Evolutionary conservation across 2,329 filamentous ascomycete species (phyloP).

Genomic region (Curvularia eragrostidis): DNA sequence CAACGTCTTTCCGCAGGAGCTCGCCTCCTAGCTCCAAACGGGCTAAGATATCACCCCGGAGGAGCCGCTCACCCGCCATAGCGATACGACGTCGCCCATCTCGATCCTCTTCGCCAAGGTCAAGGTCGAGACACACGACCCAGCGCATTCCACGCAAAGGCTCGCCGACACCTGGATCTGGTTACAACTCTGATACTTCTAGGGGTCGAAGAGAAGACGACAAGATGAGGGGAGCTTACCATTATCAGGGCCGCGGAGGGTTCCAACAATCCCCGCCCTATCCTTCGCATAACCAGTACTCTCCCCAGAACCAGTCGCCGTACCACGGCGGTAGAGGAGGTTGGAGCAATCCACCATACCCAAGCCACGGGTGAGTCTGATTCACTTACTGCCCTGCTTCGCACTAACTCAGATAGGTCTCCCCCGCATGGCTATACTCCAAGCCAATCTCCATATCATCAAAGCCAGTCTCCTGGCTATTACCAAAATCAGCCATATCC

Average conservation of each 20-base stretch:
- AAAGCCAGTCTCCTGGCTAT: slow-evolving; percentile 52
- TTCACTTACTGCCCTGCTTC: neutral
- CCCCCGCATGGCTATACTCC: slow-evolving; percentile 65
- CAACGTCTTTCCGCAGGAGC: slow-evolving; percentile 29
- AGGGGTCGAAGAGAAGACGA: slow-evolving; percentile 35
- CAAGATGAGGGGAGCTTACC: slow-evolving; percentile 48
- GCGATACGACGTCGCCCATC: slow-evolving; percentile 37
- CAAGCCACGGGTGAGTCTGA: slow-evolving; percentile 58
- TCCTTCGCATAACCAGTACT: slow-evolving; percentile 63
- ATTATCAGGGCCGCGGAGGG: slow-evolving; percentile 47
- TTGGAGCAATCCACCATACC: slow-evolving; percentile 57
- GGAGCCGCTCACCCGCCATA: slow-evolving; percentile 35
- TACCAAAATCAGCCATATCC: slow-evolving; percentile 62
- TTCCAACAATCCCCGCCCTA: slow-evolving; percentile 67
- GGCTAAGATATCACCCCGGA: slow-evolving; percentile 27
- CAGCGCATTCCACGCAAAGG: slow-evolving; percentile 30
- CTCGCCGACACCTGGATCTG: slow-evolving; percentile 40
- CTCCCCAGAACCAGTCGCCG: slow-evolving; percentile 68
- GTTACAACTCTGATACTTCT: slow-evolving; percentile 41
- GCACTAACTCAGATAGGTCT: slow-evolving; percentile 48
- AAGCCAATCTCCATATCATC: slow-evolving; percentile 61
- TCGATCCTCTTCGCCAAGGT: slow-evolving; percentile 34
- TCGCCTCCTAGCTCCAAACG: slow-evolving; percentile 34
- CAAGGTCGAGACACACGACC: slow-evolving; percentile 22
- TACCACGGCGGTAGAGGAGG: slow-evolving; percentile 62